Conservation (phyloP, 768 basidiomycete species). For the Naganishia onofrii region DNA sequence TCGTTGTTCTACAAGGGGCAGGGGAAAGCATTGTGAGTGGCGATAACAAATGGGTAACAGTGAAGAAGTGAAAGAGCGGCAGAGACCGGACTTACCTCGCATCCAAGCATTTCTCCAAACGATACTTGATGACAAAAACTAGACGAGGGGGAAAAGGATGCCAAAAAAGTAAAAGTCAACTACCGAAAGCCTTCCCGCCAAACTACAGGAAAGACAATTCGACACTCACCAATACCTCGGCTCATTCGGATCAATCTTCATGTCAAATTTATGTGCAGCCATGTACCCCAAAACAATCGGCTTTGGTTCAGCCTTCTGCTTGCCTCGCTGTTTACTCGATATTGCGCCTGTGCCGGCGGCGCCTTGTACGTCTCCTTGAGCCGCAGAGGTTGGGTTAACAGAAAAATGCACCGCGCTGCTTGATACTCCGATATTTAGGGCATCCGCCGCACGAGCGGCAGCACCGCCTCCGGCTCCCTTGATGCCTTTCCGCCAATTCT, state of each 20-base stretch:
- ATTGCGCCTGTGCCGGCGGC: not conserved
- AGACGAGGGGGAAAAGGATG: no score
- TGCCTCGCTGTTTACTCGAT: conserved; percentile 1
- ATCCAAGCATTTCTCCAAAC: conserved; percentile 49
- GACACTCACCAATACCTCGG: conserved; percentile 44
- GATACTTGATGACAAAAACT: conserved; percentile 48
- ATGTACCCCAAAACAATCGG: conserved; percentile 30
- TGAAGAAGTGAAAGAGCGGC: no score
- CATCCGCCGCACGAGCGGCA: conserved; percentile 3
- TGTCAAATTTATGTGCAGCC: conserved; percentile 32
- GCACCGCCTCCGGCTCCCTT: conserved; percentile 3
- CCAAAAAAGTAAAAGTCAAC: not conserved
- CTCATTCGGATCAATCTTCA: conserved; percentile 48
- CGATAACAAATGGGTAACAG: not conserved
- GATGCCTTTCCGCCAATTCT: conserved; percentile 28
- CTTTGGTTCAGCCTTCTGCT: conserved; percentile 1
- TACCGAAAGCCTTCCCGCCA: not conserved
- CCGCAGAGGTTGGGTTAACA: not conserved
- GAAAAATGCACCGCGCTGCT: not conserved
- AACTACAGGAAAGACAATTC: no score
- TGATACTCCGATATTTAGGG: conserved; percentile 8
- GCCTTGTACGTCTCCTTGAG: not conserved
- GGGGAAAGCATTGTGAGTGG: not conserved
- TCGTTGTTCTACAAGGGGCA: conserved; percentile 44
- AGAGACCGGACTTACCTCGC: conserved; percentile 40